Base-by-base conservation (phyloP, 1,284 basidiomycete genomes). In the Fomes fomentarius region DNA sequence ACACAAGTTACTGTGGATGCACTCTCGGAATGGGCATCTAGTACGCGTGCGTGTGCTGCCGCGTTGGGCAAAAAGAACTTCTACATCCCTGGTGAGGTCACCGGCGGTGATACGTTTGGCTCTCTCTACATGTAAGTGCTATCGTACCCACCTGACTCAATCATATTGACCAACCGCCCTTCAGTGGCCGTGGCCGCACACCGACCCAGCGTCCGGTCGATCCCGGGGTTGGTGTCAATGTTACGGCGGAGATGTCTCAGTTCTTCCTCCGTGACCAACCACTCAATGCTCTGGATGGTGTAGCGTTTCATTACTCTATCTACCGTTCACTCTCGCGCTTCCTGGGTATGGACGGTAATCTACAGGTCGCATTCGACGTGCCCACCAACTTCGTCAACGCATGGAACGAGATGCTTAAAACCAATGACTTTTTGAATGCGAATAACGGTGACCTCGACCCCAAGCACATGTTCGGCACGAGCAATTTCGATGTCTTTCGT, bases 401-500 rank as follows among this genome's bases (percentile, higher is more conserved):
- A 0, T 96, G 93, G 93, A 93, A 93, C 69, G 75, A 92, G 69
- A 93, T 96, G 84, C 88, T 94, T 63, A 83, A 90, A 63, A 81
- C 84, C 69, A 88, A 96, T 66, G 94, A 96, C 67, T 87, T 96
- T 63, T 59, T 96, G 52, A 95, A 96, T 69, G 71, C 87, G 4
- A 71, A 76, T 37, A 87, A 78, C 0, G 85, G 85, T 56, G 19
- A 67, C 4, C 72, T 93, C 37, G 94, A 96, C 69, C 93, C 94
- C 1, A 77, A 81, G 54, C 94, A 96, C 73, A 85, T 94, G 88
- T 94, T 81, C 67, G 94, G 94, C 40, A 87, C 88, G 15, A 90
- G 89, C 66, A 96, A 96, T 69, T 95, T 95, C 74, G 94, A 96
- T 76, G 83, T 96, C 14, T 96, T 91, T 79, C 82, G 94, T 56